phyloP scores from a whole-genome alignment of 2,329 filamentous ascomycete genomes.

The Arthrobotrys musiformis region DNA sequence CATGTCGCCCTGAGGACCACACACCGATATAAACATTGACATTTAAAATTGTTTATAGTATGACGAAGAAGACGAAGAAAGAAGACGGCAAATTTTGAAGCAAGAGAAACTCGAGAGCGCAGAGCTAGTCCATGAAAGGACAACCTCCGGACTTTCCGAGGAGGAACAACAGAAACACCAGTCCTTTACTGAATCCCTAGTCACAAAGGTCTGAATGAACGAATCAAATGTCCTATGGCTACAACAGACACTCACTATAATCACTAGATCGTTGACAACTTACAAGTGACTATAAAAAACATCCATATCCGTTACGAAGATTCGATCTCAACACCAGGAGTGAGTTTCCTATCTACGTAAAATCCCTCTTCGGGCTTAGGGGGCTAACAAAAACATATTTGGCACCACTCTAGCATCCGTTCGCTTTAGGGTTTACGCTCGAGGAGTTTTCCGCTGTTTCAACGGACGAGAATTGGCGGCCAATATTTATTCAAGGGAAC shows the following conservation, averaged over 20 bases:
- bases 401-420: slow-evolving; percentile 72
- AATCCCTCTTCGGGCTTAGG: slow-evolving; percentile 8
- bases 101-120: slow-evolving; percentile 98
- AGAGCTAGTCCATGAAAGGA: slow-evolving; percentile 90
- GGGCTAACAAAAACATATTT: not conserved
- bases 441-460: slow-evolving; percentile 97
- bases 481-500: slow-evolving; percentile 92
- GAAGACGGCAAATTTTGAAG: slow-evolving; percentile 87
- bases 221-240: not conserved
- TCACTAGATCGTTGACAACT: slow-evolving; percentile 85
- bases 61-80: slow-evolving; percentile 90
- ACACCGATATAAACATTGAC: not conserved
- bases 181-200: slow-evolving; percentile 93
- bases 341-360: slow-evolving; percentile 26
- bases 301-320: slow-evolving; percentile 99
- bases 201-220: slow-evolving; percentile 72
- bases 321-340: slow-evolving; percentile 87
- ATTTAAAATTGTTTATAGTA: slow-evolving; percentile 66
- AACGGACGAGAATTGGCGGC: slow-evolving; percentile 93
- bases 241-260: not conserved
- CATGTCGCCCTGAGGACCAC: not conserved
- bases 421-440: slow-evolving; percentile 89
- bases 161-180: slow-evolving; percentile 98
- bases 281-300: slow-evolving; percentile 97
- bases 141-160: slow-evolving; percentile 88